phyloP scores from a whole-genome alignment of 208 protist species.

The Leishmania lainsoni region DNA sequence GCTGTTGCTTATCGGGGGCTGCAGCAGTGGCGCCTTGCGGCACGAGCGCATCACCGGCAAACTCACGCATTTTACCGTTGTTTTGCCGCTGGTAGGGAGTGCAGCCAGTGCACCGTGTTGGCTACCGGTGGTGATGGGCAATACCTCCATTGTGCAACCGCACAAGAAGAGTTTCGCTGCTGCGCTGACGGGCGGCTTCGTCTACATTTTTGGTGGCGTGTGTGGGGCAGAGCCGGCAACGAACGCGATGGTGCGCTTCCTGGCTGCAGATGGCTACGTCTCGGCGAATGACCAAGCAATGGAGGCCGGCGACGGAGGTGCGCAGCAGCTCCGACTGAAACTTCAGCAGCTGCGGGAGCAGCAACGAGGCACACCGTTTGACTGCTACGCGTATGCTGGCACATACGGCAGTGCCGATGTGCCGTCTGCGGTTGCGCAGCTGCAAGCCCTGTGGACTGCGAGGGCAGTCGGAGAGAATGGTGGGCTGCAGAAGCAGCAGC shows the following conservation, averaged over 20 bases:
- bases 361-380: slow-evolving; percentile 31
- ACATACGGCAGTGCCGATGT: slow-evolving; percentile 39
- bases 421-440: slow-evolving; percentile 8
- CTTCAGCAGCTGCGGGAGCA: slow-evolving; percentile 43
- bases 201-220: slow-evolving; percentile 84
- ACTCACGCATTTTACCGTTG: slow-evolving; percentile 75
- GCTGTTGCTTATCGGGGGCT: slow-evolving; percentile 75
- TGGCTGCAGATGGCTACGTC: slow-evolving; percentile 81
- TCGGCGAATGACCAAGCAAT: slow-evolving; percentile 41
- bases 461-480: not conserved
- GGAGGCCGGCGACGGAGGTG: slow-evolving; percentile 33
- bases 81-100: slow-evolving; percentile 45
- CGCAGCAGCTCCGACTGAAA: slow-evolving; percentile 27
- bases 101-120: slow-evolving; percentile 50
- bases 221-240: slow-evolving; percentile 65
- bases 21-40: slow-evolving; percentile 40
- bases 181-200: slow-evolving; percentile 77
- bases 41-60: slow-evolving; percentile 48
- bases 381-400: slow-evolving; percentile 44
- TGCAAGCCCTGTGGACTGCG: slow-evolving; percentile 20
- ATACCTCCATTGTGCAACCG: slow-evolving; percentile 66
- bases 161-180: slow-evolving; percentile 70
- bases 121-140: slow-evolving; percentile 84
- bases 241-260: slow-evolving; percentile 78
- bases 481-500: not conserved